A percentile compares a stretch with the other conserved stretches of the same genome.
Conservation (phyloP, 1,284 basidiomycete species). For the Trichosporon inkin region DNA sequence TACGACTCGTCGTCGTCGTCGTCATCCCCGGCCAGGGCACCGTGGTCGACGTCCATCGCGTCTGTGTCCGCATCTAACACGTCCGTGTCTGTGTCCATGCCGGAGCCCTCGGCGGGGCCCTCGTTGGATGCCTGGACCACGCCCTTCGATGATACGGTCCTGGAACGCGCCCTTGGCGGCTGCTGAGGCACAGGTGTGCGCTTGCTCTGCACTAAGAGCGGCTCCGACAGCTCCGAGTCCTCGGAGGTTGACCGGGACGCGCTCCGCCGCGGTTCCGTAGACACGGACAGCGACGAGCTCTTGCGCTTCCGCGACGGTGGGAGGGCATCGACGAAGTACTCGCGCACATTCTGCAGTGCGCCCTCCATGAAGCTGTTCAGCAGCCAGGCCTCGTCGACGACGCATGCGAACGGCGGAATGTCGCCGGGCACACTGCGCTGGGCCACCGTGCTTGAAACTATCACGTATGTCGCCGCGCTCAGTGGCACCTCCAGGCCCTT, state of each 20-base stretch:
- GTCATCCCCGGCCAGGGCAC: too few species aligned
- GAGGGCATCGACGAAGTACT: conserved; percentile 1
- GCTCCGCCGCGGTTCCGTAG: too few species aligned
- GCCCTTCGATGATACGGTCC: neutral
- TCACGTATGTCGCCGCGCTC: neutral
- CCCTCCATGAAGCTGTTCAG: neutral
- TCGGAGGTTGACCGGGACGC: conserved; percentile 29
- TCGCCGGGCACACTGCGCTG: neutral
- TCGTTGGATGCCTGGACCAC: too few species aligned
- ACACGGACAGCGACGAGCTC: conserved; percentile 26
- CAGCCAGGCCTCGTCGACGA: neutral
- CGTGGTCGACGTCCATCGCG: neutral
- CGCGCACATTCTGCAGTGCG: neutral
- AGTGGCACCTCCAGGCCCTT: neutral
- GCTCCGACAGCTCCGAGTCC: conserved; percentile 24
- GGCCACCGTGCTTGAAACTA: neutral
- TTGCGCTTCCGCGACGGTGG: too few species aligned
- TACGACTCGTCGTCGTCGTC: conserved; percentile 2
- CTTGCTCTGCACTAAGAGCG: too few species aligned
- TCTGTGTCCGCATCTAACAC: neutral
- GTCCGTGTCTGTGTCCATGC: neutral
- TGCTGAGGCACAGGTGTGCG: conserved; percentile 20
- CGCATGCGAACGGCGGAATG: neutral
- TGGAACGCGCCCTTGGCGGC: neutral
- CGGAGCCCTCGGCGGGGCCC: too few species aligned